Percentiles rank a stretch among this genome's conserved stretches.
Evolutionary conservation across 495 filamentous ascomycete genomes (phyloP).

Genomic region (Penicillium tannophilum): DNA sequence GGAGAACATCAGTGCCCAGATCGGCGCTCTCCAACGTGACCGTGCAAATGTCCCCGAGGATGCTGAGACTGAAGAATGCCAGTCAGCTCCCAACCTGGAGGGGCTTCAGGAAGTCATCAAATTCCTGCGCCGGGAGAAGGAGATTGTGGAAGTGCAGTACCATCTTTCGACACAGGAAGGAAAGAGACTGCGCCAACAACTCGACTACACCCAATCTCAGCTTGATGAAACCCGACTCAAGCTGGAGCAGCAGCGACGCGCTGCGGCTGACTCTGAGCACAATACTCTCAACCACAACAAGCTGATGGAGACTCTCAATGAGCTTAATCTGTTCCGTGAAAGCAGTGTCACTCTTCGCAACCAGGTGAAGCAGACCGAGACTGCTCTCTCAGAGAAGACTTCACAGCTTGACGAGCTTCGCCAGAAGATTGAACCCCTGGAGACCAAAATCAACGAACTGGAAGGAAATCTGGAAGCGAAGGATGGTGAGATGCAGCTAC

Average conservation of each 20-base stretch:
- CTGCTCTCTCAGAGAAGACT: constrained; percentile 71
- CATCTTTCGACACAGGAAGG: constrained; percentile 83
- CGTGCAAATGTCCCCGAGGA: constrained; percentile 56
- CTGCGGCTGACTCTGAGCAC: constrained; percentile 70
- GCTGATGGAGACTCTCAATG: constrained; percentile 88
- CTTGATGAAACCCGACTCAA: constrained; percentile 85
- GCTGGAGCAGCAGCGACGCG: constrained; percentile 81
- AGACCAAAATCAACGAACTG: constrained; percentile 74
- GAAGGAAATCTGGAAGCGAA: constrained; percentile 77
- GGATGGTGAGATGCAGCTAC: constrained; percentile 80
- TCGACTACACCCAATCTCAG: constrained; percentile 81
- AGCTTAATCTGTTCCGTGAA: constrained; percentile 92
- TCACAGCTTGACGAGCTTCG: constrained; percentile 72
- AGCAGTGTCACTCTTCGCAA: constrained; percentile 85
- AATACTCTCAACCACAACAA: constrained; percentile 77
- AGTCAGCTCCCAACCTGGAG: constrained; percentile 56
- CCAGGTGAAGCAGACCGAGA: constrained; percentile 76
- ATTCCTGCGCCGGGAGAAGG: constrained; percentile 93
- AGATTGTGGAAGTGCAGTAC: constrained; percentile 94
- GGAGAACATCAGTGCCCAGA: constrained; percentile 76
- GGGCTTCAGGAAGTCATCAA: constrained; percentile 85
- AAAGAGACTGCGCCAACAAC: constrained; percentile 84
- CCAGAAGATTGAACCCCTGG: constrained; percentile 77
- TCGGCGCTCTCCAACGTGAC: constrained; percentile 73
- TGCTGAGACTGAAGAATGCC: constrained; percentile 39